A percentile compares a stretch with the other conserved stretches of the same genome.
These are phyloP conservation scores for Arthrobotrys musiformis DNA, from an alignment of 2,329 filamentous ascomycete species.

Conservation along the genomic window DNA sequence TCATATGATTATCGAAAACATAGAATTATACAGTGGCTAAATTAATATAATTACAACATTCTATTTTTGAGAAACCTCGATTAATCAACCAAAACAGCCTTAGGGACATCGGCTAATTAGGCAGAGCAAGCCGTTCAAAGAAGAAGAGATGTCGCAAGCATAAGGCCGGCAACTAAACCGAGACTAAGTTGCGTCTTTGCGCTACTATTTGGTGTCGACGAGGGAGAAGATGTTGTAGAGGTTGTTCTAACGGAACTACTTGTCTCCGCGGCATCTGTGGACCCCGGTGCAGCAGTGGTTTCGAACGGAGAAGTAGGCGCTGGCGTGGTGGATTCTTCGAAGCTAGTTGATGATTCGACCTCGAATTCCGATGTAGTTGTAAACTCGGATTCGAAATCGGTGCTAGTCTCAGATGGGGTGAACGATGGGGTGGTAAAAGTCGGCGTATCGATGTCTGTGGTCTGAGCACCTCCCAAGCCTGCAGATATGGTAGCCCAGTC, in stretches of 20 bases:
- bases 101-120: no score
- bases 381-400: not conserved
- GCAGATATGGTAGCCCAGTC: constrained; percentile 46
- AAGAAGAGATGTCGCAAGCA: not conserved
- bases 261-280: not conserved
- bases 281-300: not conserved
- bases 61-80: no score
- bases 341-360: not conserved
- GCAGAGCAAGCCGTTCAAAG: constrained; percentile 2
- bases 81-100: no score
- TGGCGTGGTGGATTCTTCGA: not conserved
- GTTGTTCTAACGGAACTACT: not conserved
- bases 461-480: constrained; percentile 5
- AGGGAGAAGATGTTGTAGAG: constrained; percentile 5
- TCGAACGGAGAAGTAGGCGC: not conserved
- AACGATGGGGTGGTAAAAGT: not conserved
- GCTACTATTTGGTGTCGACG: constrained; percentile 11
- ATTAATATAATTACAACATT: no score
- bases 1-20: no score
- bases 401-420: not conserved
- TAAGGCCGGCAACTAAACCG: not conserved
- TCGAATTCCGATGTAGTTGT: constrained; percentile 13
- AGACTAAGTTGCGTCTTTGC: constrained; percentile 22
- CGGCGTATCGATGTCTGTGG: constrained; percentile 2
- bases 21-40: no score